Conservation (phyloP, 495 filamentous ascomycete genomes). For the Parmelia sp. region DNA sequence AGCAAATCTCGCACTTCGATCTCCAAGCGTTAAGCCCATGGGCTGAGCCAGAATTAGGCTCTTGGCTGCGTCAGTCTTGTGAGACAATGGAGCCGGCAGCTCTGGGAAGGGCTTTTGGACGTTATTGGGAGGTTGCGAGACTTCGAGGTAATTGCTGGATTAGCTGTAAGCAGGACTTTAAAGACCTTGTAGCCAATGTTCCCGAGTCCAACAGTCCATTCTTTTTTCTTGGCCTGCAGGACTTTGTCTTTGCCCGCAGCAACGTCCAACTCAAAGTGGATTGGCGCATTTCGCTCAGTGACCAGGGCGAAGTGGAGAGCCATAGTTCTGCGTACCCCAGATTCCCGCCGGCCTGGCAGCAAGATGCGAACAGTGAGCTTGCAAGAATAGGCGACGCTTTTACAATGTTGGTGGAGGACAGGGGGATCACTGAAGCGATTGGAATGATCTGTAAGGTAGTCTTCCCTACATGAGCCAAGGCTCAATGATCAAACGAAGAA, state of each 20-base stretch:
- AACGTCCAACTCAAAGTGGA: conserved; percentile 23
- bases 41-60: conserved; percentile 14
- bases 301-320: conserved; percentile 39
- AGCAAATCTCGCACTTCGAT: not conserved
- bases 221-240: conserved; percentile 38
- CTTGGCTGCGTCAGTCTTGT: conserved; percentile 1
- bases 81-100: not conserved
- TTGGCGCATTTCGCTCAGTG: conserved; percentile 33
- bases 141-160: conserved; percentile 17
- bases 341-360: conserved; percentile 27
- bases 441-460: conserved; percentile 19
- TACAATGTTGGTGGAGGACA: conserved; percentile 34
- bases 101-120: conserved; percentile 16
- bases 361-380: conserved; percentile 11
- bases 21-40: conserved; percentile 5
- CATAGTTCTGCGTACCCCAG: conserved; percentile 36
- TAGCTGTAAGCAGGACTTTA: conserved; percentile 6
- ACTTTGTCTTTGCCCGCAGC: conserved; percentile 35
- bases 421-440: conserved; percentile 16
- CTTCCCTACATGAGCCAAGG: conserved; percentile 10
- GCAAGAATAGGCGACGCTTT: conserved; percentile 32
- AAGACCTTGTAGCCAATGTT: conserved; percentile 26
- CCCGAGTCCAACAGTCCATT: conserved; percentile 24
- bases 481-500: not conserved
- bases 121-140: conserved; percentile 10